Evolutionary conservation across 169 alveolate genomes (phyloP), one percentile per base, ranked within the genome.

Genomic region (Miamiensis avidus): DNA sequence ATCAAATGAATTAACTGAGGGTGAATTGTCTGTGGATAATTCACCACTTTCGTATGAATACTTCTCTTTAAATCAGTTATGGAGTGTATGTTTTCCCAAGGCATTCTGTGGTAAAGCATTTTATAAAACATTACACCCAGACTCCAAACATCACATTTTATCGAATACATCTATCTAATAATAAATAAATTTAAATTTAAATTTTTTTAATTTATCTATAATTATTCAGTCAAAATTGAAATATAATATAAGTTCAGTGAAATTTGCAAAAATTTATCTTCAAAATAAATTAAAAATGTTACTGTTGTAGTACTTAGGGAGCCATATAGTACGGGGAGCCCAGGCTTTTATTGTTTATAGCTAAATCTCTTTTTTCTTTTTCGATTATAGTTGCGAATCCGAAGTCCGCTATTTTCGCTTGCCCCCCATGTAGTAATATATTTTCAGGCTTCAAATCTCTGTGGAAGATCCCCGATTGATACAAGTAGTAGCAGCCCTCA

Each of bases 311-410:
- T 32, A 86, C 81, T 34, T 86, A 76, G 27, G 90, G 90, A 31
- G 90, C 78, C 87, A 81, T 81, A 64, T 86, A 86, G 81, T 81
- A 86, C 16, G 90, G 86, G n/a, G 86, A 75, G n/a, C 86, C 87
- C 20, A 33, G 87, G 79, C 0, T 74, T 69, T 64, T 64, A 81
- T 26, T 78, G n/a, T n/a, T n/a, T n/a, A n/a, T 78, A 64, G 90
- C 90, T 0, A 64, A 64, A 31, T 78, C 83, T 25, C 34, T 65
- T 26, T 20, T 78, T 4, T 78, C 73, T 49, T 49, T n/a, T 16
- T 79, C 49, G 0, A 79, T 72, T 0, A 65, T 25, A 26, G 29
- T 79, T 15, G 76, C 29, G 34, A 79, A 79, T 1, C 84, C 84
- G 29, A 79, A 79, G 20, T 79, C 84, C 0, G 84, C 84, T n/a